These are phyloP conservation scores for Fragaria nilgerrensis DNA, from an alignment of 306 rosid genomes.

Conservation along the genomic window DNA sequence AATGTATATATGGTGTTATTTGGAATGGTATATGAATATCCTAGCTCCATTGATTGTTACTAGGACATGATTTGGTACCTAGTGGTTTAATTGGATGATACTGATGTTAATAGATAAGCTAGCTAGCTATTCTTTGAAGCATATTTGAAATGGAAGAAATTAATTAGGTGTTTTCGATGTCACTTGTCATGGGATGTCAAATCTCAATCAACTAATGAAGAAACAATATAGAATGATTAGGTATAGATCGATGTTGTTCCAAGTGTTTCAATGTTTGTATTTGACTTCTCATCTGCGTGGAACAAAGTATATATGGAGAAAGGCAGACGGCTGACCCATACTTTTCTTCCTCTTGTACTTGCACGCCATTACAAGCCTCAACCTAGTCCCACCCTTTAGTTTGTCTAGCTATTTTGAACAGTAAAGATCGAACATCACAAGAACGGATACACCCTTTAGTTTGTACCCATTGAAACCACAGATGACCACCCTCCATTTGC, in stretches of 20 bases:
- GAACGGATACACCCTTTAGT: background rate
- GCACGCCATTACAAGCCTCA: slow-evolving; percentile 48
- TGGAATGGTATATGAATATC: slow-evolving; percentile 20
- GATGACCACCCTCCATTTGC: no score
- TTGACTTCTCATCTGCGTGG: slow-evolving; percentile 69
- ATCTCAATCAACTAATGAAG: slow-evolving; percentile 60
- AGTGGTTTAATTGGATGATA: slow-evolving; percentile 27
- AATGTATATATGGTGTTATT: slow-evolving; percentile 9
- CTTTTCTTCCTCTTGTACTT: slow-evolving; percentile 55
- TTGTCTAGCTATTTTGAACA: background rate
- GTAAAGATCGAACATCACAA: no score
- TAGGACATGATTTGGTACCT: slow-evolving; percentile 19
- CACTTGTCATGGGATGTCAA: slow-evolving; percentile 73
- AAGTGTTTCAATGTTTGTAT: slow-evolving; percentile 28
- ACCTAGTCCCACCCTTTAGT: background rate
- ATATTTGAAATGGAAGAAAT: slow-evolving; percentile 31
- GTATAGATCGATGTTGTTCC: background rate
- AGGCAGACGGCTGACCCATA: slow-evolving; percentile 56
- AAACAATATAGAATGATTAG: slow-evolving; percentile 28
- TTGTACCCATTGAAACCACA: background rate
- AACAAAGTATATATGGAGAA: slow-evolving; percentile 34
- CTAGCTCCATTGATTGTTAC: slow-evolving; percentile 35
- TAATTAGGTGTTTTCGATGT: slow-evolving; percentile 25
- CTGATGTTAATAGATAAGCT: slow-evolving; percentile 49
- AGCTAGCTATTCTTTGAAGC: background rate